Evolutionary conservation across 169 alveolate genomes (phyloP).

Genomic region (Plasmodium knowlesi): DNA sequence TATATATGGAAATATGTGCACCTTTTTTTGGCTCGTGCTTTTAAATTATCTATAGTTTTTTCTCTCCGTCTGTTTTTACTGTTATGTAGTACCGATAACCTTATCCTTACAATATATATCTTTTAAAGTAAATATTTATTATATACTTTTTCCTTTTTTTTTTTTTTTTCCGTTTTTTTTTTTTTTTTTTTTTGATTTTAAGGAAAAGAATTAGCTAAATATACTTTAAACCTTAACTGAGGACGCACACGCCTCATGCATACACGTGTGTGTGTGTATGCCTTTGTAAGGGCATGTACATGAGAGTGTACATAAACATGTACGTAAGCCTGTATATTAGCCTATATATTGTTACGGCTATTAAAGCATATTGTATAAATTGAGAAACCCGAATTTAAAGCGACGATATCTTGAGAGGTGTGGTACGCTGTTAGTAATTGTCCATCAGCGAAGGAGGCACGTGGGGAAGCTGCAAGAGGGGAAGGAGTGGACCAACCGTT

Average conservation of each 20-base stretch:
- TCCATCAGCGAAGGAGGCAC: neutral
- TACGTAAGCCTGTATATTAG: neutral
- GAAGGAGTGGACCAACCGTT: neutral
- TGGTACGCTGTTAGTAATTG: neutral
- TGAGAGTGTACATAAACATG: neutral
- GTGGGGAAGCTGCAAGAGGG: neutral
- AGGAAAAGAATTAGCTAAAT: neutral
- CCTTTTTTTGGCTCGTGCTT: slow-evolving; percentile 38
- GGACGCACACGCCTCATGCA: neutral
- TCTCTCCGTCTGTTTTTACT: neutral
- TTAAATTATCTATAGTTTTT: slow-evolving; percentile 46
- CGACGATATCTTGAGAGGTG: neutral
- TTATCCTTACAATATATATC: neutral
- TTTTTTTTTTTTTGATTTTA: neutral
- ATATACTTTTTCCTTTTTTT: neutral
- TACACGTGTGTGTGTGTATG: neutral
- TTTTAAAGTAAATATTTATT: neutral
- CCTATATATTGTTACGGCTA: neutral
- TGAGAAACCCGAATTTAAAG: neutral
- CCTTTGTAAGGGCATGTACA: neutral
- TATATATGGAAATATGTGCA: neutral
- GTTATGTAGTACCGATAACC: slow-evolving; percentile 1
- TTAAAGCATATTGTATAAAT: neutral
- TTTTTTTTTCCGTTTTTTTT: neutral
- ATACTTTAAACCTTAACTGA: neutral